Conservation (phyloP, 257 asterid species). For the Plectranthus barbatus region DNA sequence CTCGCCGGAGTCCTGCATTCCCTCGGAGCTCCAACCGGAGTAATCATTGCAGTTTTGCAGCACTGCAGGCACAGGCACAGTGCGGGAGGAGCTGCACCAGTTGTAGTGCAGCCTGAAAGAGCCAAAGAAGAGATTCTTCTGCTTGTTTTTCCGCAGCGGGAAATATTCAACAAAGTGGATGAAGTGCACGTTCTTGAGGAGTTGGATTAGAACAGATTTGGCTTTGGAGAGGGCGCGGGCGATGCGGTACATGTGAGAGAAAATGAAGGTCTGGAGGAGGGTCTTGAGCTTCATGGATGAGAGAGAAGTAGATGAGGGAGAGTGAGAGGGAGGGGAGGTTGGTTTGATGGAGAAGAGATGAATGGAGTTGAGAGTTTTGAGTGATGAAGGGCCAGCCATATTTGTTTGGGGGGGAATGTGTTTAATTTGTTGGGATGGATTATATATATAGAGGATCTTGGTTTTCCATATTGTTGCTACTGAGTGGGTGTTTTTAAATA, state of each 20-base stretch:
- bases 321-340: not conserved
- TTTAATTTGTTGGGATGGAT: slow-evolving; percentile 22
- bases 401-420: not conserved
- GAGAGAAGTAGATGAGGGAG: slow-evolving; percentile 34
- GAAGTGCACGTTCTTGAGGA: slow-evolving; percentile 35
- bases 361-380: slow-evolving; percentile 34
- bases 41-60: slow-evolving; percentile 17
- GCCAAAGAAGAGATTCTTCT: slow-evolving; percentile 47
- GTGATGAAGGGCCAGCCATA: slow-evolving; percentile 32
- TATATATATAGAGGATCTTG: slow-evolving; percentile 58
- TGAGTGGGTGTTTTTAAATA: slow-evolving; percentile 43
- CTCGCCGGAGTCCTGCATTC: slow-evolving; percentile 17
- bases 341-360: not conserved
- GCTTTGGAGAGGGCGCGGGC: slow-evolving; percentile 35
- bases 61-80: slow-evolving; percentile 28
- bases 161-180: too few species aligned
- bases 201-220: slow-evolving; percentile 38
- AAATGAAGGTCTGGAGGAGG: slow-evolving; percentile 49
- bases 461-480: slow-evolving; percentile 43
- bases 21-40: slow-evolving; percentile 22
- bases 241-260: slow-evolving; percentile 52
- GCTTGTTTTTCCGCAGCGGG: slow-evolving; percentile 17
- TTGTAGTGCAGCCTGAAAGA: slow-evolving; percentile 69
- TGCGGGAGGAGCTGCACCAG: slow-evolving; percentile 65
- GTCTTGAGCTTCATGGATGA: slow-evolving; percentile 42